A percentile compares a stretch with the other conserved stretches of the same genome.
phyloP scores from a whole-genome alignment of 306 rosid genomes.

The Biancaea sappan region DNA sequence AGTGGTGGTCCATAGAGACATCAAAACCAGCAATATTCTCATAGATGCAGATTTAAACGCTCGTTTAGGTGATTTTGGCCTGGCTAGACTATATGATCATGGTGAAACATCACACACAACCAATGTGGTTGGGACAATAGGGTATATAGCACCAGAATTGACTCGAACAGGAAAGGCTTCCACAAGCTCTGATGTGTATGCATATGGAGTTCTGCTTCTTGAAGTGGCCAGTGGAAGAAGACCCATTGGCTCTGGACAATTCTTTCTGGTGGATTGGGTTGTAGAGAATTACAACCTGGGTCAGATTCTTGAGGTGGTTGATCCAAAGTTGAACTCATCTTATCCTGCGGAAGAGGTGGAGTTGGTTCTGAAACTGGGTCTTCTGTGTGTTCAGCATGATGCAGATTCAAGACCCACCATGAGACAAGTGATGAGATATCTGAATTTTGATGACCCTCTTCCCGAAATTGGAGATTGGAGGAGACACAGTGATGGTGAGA shows the following conservation, averaged over 20 bases:
- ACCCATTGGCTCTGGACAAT: conserved; percentile 44
- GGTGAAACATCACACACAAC: conserved; percentile 68
- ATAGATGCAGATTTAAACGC: conserved; percentile 59
- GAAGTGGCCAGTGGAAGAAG: conserved; percentile 64
- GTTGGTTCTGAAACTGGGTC: conserved; percentile 62
- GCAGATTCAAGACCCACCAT: conserved; percentile 62
- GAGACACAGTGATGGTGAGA: conserved; percentile 20
- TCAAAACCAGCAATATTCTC: conserved; percentile 68
- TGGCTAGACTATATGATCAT: conserved; percentile 69
- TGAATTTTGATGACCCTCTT: conserved; percentile 54
- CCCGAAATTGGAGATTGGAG: conserved; percentile 36
- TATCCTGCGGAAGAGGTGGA: conserved; percentile 52
- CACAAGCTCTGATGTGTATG: conserved; percentile 62
- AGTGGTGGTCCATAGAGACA: conserved; percentile 74
- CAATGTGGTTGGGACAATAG: conserved; percentile 73
- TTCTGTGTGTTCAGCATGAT: conserved; percentile 52
- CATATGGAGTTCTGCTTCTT: conserved; percentile 67
- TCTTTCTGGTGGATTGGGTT: conserved; percentile 69
- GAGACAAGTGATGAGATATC: conserved; percentile 55
- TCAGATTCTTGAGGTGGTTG: conserved; percentile 44
- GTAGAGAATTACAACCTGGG: conserved; percentile 43
- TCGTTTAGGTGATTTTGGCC: conserved; percentile 74
- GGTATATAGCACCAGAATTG: conserved; percentile 76
- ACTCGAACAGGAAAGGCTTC: conserved; percentile 69
- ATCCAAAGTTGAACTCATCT: conserved; percentile 45